phyloP scores from a whole-genome alignment of 2,329 filamentous ascomycete genomes.

The Eurotiales sp. region DNA sequence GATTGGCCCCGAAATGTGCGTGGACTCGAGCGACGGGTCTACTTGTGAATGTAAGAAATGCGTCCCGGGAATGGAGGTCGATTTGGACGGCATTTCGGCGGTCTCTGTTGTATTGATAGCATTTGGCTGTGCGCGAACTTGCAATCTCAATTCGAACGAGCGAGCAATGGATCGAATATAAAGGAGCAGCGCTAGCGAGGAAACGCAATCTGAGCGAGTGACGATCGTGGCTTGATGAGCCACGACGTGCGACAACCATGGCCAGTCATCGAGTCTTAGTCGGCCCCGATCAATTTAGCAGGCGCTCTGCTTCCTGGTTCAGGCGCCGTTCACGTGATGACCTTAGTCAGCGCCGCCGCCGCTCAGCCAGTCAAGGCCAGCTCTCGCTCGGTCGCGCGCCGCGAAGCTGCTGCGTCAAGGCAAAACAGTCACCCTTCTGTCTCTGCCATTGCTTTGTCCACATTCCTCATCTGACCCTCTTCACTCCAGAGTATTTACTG shows the following conservation, averaged over 20 bases:
- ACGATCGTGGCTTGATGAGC: too few species aligned
- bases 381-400: too few species aligned
- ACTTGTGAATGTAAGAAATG: slow-evolving; percentile 3
- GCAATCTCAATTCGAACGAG: not conserved
- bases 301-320: too few species aligned
- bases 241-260: not conserved
- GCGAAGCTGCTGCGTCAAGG: not conserved
- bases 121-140: not conserved
- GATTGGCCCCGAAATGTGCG: slow-evolving; percentile 36
- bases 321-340: too few species aligned
- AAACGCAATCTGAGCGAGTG: too few species aligned
- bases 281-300: too few species aligned
- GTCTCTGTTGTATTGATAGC: not conserved
- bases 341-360: too few species aligned
- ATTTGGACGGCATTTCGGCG: slow-evolving; percentile 3
- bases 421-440: not conserved
- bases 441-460: not conserved
- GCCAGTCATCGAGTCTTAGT: slow-evolving; percentile 18
- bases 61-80: not conserved
- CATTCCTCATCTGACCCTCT: not conserved
- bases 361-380: too few species aligned
- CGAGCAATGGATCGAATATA: not conserved
- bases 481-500: not conserved
- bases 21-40: slow-evolving; percentile 6
- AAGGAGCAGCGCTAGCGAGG: too few species aligned